Percentiles rank a stretch among this genome's conserved stretches.
Evolutionary conservation across 2,329 filamentous ascomycete species (phyloP).

Genomic region (Mycogone perniciosa): DNA sequence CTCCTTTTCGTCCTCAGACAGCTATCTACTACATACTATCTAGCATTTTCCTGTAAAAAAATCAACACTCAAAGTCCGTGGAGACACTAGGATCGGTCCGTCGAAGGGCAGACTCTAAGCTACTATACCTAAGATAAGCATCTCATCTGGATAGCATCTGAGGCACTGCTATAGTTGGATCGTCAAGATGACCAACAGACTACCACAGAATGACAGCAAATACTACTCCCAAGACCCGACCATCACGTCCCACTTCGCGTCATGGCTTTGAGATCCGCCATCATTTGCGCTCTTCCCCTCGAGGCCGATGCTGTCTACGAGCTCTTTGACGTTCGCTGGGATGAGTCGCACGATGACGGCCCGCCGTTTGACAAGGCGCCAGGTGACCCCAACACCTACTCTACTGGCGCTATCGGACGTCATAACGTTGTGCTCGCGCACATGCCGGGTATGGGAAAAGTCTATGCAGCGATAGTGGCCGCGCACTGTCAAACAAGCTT

Average conservation of each 20-base stretch:
- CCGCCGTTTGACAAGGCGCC: slow-evolving; percentile 14
- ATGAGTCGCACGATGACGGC: background rate
- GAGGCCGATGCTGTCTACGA: slow-evolving; percentile 9
- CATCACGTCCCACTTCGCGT: background rate
- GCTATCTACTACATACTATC: too few species aligned
- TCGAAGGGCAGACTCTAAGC: too few species aligned
- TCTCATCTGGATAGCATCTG: too few species aligned
- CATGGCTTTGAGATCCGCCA: background rate
- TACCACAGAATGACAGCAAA: too few species aligned
- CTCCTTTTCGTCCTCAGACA: too few species aligned
- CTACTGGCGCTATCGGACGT: slow-evolving; percentile 13
- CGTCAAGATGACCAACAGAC: too few species aligned
- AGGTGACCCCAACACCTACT: slow-evolving; percentile 24
- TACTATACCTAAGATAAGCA: too few species aligned
- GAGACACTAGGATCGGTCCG: too few species aligned
- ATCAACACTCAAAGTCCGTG: too few species aligned
- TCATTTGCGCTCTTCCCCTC: slow-evolving; percentile 2
- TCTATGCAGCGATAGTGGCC: slow-evolving; percentile 17
- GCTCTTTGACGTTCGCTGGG: slow-evolving; percentile 11
- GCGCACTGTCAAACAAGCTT: slow-evolving; percentile 22
- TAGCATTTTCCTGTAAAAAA: too few species aligned
- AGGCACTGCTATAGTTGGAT: too few species aligned
- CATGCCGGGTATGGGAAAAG: slow-evolving; percentile 13
- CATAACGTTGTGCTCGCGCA: slow-evolving; percentile 19
- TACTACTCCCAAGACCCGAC: too few species aligned